Evolutionary conservation across 1,284 basidiomycete species (phyloP).

Genomic region (Rhodofomes roseus): DNA sequence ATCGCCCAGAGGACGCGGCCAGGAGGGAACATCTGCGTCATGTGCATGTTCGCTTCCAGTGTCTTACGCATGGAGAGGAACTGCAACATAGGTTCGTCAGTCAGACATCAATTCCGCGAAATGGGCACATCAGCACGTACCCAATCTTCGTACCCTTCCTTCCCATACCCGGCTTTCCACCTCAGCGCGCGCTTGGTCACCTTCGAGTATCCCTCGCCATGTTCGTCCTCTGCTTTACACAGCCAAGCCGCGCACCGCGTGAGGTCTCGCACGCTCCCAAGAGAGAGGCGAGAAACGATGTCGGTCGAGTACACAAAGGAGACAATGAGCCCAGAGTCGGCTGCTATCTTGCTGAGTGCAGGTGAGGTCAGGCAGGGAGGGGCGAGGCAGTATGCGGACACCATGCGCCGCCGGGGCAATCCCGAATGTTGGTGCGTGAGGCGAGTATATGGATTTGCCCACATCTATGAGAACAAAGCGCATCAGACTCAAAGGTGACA

Average conservation of each 20-base stretch:
- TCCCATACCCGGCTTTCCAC: conserved; percentile 54
- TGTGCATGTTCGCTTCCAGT: conserved; percentile 81
- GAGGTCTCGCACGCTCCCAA: conserved; percentile 77
- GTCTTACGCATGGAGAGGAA: conserved; percentile 78
- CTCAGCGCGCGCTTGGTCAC: conserved; percentile 57
- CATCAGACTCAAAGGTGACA: not conserved
- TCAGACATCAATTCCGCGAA: not conserved
- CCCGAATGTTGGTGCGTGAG: conserved; percentile 69
- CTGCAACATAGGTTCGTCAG: conserved; percentile 31
- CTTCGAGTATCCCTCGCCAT: conserved; percentile 49
- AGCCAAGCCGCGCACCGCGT: conserved; percentile 75
- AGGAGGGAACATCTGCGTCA: conserved; percentile 71
- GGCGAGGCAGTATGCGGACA: conserved; percentile 78
- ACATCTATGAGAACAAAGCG: conserved; percentile 60
- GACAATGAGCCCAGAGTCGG: conserved; percentile 47
- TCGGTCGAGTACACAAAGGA: conserved; percentile 84
- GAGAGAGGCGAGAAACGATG: conserved; percentile 72
- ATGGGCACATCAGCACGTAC: conserved; percentile 34
- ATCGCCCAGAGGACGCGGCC: conserved; percentile 79
- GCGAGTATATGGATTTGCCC: conserved; percentile 78
- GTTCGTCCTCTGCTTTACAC: conserved; percentile 56
- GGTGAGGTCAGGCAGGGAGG: conserved; percentile 56
- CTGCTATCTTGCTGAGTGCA: conserved; percentile 16
- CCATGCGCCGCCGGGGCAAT: conserved; percentile 60
- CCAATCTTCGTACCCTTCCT: conserved; percentile 59